Conservation (phyloP, 345 rosid species). For the Camelina neglecta region DNA sequence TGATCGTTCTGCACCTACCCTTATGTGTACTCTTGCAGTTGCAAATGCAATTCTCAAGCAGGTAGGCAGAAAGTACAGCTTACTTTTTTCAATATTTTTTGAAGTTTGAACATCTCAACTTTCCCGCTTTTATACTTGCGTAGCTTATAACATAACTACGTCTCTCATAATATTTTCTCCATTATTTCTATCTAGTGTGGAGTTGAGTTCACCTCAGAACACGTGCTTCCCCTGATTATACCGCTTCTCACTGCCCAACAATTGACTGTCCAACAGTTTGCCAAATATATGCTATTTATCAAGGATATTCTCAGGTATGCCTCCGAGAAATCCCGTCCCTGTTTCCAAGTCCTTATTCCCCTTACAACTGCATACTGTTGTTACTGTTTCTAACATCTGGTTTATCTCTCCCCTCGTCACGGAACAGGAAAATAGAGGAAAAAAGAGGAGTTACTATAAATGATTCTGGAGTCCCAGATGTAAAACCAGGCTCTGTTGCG, state of each 20-base stretch:
- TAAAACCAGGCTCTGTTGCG: constrained; percentile 47
- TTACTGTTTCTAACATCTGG: constrained; percentile 17
- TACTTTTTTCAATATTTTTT: background rate
- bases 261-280: constrained; percentile 89
- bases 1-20: constrained; percentile 93
- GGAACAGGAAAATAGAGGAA: constrained; percentile 77
- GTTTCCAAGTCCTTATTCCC: background rate
- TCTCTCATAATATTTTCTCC: constrained; percentile 19
- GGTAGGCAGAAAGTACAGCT: constrained; percentile 45
- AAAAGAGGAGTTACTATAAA: constrained; percentile 73
- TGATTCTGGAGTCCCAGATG: constrained; percentile 63
- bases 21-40: constrained; percentile 92
- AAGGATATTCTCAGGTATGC: constrained; percentile 85
- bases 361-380: constrained; percentile 8
- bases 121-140: background rate
- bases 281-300: constrained; percentile 88
- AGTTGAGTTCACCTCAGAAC: constrained; percentile 83
- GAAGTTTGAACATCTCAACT: background rate
- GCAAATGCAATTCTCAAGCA: constrained; percentile 89
- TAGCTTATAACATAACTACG: constrained; percentile 16
- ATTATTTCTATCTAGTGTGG: constrained; percentile 63
- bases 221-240: constrained; percentile 77
- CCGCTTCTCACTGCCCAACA: constrained; percentile 97
- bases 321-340: background rate
- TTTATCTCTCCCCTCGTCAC: constrained; percentile 19